These are phyloP conservation scores for Moesziomyces parantarcticus DNA, from an alignment of 1,284 basidiomycete genomes.

Conservation along the genomic window DNA sequence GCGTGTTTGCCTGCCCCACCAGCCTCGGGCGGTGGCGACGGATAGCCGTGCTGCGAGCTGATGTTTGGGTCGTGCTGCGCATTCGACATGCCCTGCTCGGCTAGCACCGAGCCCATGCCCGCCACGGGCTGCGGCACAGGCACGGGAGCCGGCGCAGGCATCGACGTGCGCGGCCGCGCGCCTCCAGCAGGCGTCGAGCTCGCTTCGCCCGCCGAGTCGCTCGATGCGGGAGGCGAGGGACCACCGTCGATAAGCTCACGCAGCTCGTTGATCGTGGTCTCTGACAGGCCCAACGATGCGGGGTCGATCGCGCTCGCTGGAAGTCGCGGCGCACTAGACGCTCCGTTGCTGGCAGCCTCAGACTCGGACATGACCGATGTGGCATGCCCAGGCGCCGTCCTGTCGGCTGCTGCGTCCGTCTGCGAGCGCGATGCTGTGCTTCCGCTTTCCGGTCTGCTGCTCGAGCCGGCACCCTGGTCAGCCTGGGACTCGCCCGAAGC, in stretches of 20 bases:
- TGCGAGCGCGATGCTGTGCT: conserved; percentile 5
- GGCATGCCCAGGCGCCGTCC: neutral
- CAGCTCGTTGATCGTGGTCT: conserved; percentile 55
- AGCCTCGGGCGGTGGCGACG: conserved; percentile 35
- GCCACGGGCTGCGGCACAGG: conserved; percentile 42
- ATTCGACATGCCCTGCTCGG: conserved; percentile 1
- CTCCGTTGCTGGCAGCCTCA: conserved; percentile 11
- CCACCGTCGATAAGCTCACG: conserved; percentile 56
- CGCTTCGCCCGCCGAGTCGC: conserved; percentile 7
- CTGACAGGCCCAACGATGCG: conserved; percentile 45
- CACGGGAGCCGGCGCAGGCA: conserved; percentile 33
- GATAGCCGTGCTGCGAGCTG: conserved; percentile 34
- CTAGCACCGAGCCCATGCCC: conserved; percentile 23
- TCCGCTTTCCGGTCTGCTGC: neutral
- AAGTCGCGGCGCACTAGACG: neutral
- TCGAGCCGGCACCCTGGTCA: conserved; percentile 10
- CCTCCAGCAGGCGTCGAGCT: neutral
- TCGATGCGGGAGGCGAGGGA: conserved; percentile 28
- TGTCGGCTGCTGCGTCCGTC: neutral
- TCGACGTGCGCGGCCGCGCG: conserved; percentile 6
- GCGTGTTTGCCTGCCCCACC: conserved; percentile 10
- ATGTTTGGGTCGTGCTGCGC: conserved; percentile 14
- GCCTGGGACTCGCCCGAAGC: conserved; percentile 4
- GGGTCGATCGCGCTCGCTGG: conserved; percentile 20
- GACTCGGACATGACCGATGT: conserved; percentile 42